Percentiles rank a stretch among this genome's conserved stretches.
Conservation (phyloP, 2,329 filamentous ascomycete species). For the Fusarium ambrosium region DNA sequence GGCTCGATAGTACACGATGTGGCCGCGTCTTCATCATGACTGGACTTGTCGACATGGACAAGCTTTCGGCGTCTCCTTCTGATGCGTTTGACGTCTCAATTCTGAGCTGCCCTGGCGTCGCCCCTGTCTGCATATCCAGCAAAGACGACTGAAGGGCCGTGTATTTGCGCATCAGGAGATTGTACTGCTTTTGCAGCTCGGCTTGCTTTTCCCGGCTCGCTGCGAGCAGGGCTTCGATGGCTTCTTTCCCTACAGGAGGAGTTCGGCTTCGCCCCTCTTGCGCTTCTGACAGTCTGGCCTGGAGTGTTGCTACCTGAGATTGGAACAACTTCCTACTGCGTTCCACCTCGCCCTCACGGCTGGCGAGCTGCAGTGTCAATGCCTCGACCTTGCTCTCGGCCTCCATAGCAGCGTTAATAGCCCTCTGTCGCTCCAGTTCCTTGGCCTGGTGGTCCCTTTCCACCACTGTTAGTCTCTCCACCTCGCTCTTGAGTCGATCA, state of each 20-base stretch:
- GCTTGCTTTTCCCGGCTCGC: constrained; percentile 67
- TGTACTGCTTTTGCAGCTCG: constrained; percentile 67
- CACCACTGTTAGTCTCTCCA: constrained; percentile 70
- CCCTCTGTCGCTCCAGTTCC: constrained; percentile 70
- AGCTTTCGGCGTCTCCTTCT: constrained; percentile 52
- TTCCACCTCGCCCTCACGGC: constrained; percentile 62
- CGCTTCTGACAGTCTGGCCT: constrained; percentile 59
- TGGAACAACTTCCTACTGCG: constrained; percentile 60
- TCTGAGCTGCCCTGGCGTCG: constrained; percentile 37
- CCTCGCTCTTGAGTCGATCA: constrained; percentile 69
- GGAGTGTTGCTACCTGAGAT: constrained; percentile 63
- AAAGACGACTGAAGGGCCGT: constrained; percentile 64
- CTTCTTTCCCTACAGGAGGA: constrained; percentile 50
- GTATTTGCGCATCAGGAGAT: constrained; percentile 65
- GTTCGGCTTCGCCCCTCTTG: constrained; percentile 46
- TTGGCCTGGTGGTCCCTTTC: constrained; percentile 74
- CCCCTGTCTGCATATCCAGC: constrained; percentile 60
- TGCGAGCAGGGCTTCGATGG: constrained; percentile 61
- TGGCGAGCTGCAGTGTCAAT: constrained; percentile 69
- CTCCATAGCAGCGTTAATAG: constrained; percentile 69
- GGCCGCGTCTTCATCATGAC: constrained; percentile 54
- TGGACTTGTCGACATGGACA: constrained; percentile 56
- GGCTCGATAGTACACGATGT: constrained; percentile 60
- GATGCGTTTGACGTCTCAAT: constrained; percentile 40
- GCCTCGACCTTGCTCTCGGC: constrained; percentile 71